Conservation (phyloP, 1,139 yeast genomes). For the Saccharomyces uvarum region DNA sequence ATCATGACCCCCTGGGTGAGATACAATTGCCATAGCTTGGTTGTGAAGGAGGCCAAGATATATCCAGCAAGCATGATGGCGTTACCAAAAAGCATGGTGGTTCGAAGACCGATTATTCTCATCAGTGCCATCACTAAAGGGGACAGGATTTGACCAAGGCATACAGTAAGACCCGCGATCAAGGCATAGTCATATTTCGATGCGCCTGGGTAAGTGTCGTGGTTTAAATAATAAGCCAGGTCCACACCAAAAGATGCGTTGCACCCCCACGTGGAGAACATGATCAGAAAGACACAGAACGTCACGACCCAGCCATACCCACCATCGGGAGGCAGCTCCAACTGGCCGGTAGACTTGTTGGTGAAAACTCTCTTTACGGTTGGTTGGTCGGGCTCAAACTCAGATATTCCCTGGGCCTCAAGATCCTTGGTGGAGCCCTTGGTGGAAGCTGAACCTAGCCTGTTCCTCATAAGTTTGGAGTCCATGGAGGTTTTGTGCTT, state of each 20-base stretch:
- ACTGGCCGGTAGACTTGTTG: slow-evolving; percentile 28
- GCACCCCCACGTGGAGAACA: slow-evolving; percentile 67
- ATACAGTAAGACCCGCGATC: slow-evolving; percentile 59
- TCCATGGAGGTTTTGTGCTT: not conserved
- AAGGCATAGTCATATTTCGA: slow-evolving; percentile 55
- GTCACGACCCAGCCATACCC: slow-evolving; percentile 70
- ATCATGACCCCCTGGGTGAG: slow-evolving; percentile 61
- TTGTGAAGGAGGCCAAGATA: slow-evolving; percentile 58
- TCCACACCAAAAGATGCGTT: slow-evolving; percentile 66
- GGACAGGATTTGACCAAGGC: slow-evolving; percentile 49
- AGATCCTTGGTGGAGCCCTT: slow-evolving; percentile 11
- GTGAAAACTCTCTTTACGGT: slow-evolving; percentile 32
- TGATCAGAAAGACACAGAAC: slow-evolving; percentile 44
- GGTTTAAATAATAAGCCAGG: slow-evolving; percentile 46
- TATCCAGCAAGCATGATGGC: slow-evolving; percentile 49
- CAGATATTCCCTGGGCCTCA: slow-evolving; percentile 3
- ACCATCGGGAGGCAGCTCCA: slow-evolving; percentile 52
- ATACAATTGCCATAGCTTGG: slow-evolving; percentile 54
- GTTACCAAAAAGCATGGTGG: slow-evolving; percentile 42
- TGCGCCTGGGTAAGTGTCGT: slow-evolving; percentile 49
- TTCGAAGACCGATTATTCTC: slow-evolving; percentile 35
- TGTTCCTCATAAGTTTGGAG: not conserved
- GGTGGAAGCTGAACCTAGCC: not conserved
- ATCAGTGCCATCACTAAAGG: slow-evolving; percentile 42
- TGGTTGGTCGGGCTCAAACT: slow-evolving; percentile 4